These are phyloP conservation scores for Calonectria pauciramosa DNA, from an alignment of 2,329 filamentous ascomycete genomes.

Conservation along the genomic window DNA sequence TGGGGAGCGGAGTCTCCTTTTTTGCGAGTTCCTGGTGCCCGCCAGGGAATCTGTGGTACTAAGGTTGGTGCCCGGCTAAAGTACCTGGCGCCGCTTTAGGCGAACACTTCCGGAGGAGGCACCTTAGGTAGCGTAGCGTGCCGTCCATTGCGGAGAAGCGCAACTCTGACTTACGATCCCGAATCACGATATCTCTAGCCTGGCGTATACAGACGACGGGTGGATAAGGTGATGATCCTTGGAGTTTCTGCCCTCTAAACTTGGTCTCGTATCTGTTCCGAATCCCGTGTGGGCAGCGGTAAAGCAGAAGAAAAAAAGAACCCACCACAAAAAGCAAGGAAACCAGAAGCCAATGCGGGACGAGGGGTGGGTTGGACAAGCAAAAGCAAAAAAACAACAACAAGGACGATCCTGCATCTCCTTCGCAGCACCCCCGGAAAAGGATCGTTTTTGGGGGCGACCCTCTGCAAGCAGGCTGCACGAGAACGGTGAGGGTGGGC, in stretches of 20 bases:
- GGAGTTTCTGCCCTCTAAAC: neutral
- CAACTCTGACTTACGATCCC: neutral
- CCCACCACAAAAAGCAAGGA: neutral
- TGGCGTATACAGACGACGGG: neutral
- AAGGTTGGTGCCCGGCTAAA: constrained; percentile 6
- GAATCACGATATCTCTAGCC: neutral
- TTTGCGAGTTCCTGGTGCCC: constrained; percentile 5
- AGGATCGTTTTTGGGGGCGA: constrained; percentile 31
- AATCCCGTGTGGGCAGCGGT: neutral
- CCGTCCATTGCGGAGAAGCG: neutral
- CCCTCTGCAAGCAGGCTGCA: constrained; percentile 38
- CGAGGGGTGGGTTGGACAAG: constrained; percentile 4
- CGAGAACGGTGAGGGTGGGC: constrained; percentile 42
- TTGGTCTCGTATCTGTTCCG: neutral
- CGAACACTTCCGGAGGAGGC: neutral
- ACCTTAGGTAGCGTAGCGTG: neutral
- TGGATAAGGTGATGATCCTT: neutral
- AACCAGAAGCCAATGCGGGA: constrained; percentile 5
- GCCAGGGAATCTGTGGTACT: neutral
- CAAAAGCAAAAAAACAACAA: neutral
- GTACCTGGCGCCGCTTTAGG: neutral
- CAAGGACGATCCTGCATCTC: constrained; percentile 29
- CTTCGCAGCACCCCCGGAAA: constrained; percentile 11
- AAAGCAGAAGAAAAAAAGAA: constrained; percentile 1
- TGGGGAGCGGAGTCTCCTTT: constrained; percentile 18